Evolutionary conservation across 2,329 filamentous ascomycete species (phyloP).

Genomic region (Calonectria honghensis): DNA sequence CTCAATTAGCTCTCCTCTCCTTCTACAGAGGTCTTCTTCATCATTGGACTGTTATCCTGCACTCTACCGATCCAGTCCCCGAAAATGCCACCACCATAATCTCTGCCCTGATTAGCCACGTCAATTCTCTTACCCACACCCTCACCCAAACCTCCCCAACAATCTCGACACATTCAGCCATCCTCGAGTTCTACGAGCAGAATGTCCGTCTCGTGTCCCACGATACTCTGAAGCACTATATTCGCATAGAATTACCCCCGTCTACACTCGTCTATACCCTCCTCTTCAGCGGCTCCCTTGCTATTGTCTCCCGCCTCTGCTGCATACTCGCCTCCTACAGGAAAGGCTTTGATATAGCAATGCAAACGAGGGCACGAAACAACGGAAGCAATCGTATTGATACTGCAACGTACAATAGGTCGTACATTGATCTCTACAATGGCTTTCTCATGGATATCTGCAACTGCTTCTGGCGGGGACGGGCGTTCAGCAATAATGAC

Average conservation of each 20-base stretch:
- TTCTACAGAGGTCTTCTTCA: conserved; percentile 82
- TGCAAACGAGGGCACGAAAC: conserved; percentile 63
- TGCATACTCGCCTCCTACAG: conserved; percentile 84
- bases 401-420: conserved; percentile 70
- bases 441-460: conserved; percentile 91
- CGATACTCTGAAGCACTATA: conserved; percentile 67
- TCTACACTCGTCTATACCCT: conserved; percentile 82
- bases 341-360: conserved; percentile 80
- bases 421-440: conserved; percentile 83
- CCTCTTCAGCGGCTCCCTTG: conserved; percentile 78
- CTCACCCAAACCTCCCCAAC: conserved; percentile 72
- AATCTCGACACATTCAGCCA: conserved; percentile 69
- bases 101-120: conserved; percentile 66
- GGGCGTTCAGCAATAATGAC: conserved; percentile 80
- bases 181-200: conserved; percentile 83
- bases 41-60: conserved; percentile 72
- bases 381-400: conserved; percentile 56
- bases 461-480: conserved; percentile 87
- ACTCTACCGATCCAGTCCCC: conserved; percentile 62
- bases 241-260: conserved; percentile 82
- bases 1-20: conserved; percentile 76
- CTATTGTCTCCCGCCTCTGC: conserved; percentile 81
- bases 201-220: conserved; percentile 75
- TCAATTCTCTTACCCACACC: conserved; percentile 75
- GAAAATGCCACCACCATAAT: conserved; percentile 62